Evolutionary conservation across 179 eudicot species (phyloP).

Genomic region (Camellia oleifera): DNA sequence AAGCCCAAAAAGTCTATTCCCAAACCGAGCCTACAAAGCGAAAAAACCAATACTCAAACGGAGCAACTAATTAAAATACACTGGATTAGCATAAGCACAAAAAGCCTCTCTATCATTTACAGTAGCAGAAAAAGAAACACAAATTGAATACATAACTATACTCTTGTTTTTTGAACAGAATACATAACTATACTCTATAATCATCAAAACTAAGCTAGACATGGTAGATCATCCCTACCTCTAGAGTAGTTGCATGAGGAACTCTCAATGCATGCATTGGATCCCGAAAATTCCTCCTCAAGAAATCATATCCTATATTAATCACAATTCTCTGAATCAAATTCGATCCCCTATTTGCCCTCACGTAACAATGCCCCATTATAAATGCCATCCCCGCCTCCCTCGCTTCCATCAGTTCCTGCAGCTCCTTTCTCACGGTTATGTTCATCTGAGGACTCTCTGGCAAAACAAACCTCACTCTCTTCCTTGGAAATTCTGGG

Average conservation of each 20-base stretch:
- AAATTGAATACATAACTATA: background rate
- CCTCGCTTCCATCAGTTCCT: slow-evolving; percentile 78
- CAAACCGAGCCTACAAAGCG: too few species aligned
- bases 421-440: slow-evolving; percentile 43
- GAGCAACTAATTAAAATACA: too few species aligned
- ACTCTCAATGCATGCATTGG: slow-evolving; percentile 60
- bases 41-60: too few species aligned
- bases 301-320: slow-evolving; percentile 77
- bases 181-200: background rate
- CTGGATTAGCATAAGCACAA: background rate
- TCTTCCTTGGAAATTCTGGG: slow-evolving; percentile 47
- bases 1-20: too few species aligned
- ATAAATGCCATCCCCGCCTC: slow-evolving; percentile 88
- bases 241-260: slow-evolving; percentile 81
- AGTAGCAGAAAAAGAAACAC: background rate
- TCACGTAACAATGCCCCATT: slow-evolving; percentile 72
- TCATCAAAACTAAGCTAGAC: slow-evolving; percentile 38
- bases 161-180: too few species aligned
- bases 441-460: slow-evolving; percentile 57
- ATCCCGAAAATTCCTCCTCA: slow-evolving; percentile 72
- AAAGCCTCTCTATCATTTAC: slow-evolving; percentile 22
- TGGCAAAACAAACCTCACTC: slow-evolving; percentile 73
- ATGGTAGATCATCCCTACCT: slow-evolving; percentile 51
- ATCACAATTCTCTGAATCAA: slow-evolving; percentile 64
- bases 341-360: slow-evolving; percentile 78